Evolutionary conservation across 169 alveolate genomes (phyloP), one percentile per base, ranked within the genome.

Genomic region (Fabrea salina): DNA sequence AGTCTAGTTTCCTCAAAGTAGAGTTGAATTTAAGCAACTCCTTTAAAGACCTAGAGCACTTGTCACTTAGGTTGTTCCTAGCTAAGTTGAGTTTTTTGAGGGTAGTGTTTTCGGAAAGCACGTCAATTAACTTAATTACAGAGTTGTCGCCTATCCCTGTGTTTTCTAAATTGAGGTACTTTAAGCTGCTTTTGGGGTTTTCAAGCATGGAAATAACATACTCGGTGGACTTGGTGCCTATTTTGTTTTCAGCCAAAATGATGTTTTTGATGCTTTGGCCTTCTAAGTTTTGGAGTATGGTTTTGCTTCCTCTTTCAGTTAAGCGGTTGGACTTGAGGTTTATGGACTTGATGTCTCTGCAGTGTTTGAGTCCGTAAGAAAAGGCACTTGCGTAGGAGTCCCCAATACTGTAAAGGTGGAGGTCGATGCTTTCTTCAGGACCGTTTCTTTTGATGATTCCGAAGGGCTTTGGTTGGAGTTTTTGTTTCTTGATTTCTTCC

Each of bases 391-490:
- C 81, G 33, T 51, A 74, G 22, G 19, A 19, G 37, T 74, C 81
- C 7, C 81, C 81, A 47, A 74, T 74, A 30, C 81, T 74, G 16
- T 2, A 53, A 8, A n/a, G 22, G 2, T 35, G 68, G 13, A 74
- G 30, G 25, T 74, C 51, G n/a, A 74, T 30, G 8, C 19, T 16
- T 53, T 37, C 37, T 16, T 33, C 43, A 0, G 51, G 51, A 5
- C 81, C 81, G 3, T 16, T 53, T 33, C 81, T 49, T 51, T 71
- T 50, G 0, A 74, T 40, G 13, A 74, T 54, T 7, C 81, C 81
- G 22, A 74, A 54, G 3, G 81, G 81, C 81, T 74, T n/a, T 19
- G 71, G 68, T 25, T 22, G 35, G 25, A 74, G 8, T 37, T 74
- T 43, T 22, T 19, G 27, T 54, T 74, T 32, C 22, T 53, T 39